Evolutionary conservation across 768 basidiomycete genomes (phyloP).

Genomic region (Termitomyces sp.): DNA sequence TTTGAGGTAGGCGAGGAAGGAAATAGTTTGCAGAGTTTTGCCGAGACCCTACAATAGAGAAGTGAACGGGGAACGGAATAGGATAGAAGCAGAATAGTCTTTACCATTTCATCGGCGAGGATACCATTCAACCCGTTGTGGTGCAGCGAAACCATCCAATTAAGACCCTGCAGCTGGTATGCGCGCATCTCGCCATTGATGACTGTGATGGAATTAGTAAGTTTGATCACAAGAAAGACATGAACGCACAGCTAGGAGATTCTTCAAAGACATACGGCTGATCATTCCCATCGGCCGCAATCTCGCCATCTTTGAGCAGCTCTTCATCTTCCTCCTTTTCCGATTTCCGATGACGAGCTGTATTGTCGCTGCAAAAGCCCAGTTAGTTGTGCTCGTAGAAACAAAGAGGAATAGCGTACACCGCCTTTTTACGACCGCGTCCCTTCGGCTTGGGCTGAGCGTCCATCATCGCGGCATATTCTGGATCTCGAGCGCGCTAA

Average conservation of each 20-base stretch:
- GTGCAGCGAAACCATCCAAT: conserved; percentile 96
- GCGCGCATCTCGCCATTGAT: conserved; percentile 88
- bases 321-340: conserved; percentile 99
- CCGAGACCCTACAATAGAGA: conserved; percentile 69
- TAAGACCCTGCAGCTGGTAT: conserved; percentile 93
- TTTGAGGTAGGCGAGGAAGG: conserved; percentile 93
- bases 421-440: conserved; percentile 76
- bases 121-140: conserved; percentile 97
- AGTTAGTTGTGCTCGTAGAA: neutral
- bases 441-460: conserved; percentile 83
- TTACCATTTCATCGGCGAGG: conserved; percentile 92
- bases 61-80: neutral
- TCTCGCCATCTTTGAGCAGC: conserved; percentile 61
- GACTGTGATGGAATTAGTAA: conserved; percentile 37
- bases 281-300: conserved; percentile 75
- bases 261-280: conserved; percentile 94
- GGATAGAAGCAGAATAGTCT: conserved; percentile 7
- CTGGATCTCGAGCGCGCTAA: conserved; percentile 85
- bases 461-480: conserved; percentile 86
- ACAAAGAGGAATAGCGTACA: conserved; percentile 34
- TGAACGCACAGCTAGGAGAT: conserved; percentile 75
- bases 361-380: conserved; percentile 51
- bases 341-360: conserved; percentile 83
- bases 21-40: conserved; percentile 97
- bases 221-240: neutral